Conservation (phyloP, 2,329 filamentous ascomycete species). For the Penicillium paneum region DNA sequence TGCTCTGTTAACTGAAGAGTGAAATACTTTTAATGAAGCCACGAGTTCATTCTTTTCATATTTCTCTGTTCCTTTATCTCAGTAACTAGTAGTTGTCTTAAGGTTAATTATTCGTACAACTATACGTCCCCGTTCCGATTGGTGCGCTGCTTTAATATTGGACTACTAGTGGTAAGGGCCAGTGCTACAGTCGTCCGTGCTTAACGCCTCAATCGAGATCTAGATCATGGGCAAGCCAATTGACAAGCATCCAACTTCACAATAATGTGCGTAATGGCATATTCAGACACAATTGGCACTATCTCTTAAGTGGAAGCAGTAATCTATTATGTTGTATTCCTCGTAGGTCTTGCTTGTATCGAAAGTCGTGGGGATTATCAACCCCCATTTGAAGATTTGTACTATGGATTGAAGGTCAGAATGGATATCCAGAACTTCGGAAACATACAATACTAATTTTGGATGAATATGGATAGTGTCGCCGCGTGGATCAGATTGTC, state of each 20-base stretch:
- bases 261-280: not conserved
- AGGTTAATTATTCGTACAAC: not conserved
- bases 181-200: conserved; percentile 2
- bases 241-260: not conserved
- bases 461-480: not conserved
- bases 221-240: not conserved
- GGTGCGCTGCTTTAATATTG: not conserved
- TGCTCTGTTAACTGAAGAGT: conserved; percentile 1
- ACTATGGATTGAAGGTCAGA: conserved; percentile 56
- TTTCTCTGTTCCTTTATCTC: not conserved
- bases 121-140: conserved; percentile 3
- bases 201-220: not conserved
- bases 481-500: not conserved
- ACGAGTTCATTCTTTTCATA: conserved; percentile 10
- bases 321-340: not conserved
- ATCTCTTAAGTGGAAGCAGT: not conserved
- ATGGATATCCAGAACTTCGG: not conserved
- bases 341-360: not conserved
- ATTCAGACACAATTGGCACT: not conserved
- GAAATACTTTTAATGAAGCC: conserved; percentile 12
- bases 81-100: not conserved
- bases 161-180: conserved; percentile 4
- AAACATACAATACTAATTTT: conserved; percentile 11
- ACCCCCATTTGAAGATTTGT: too few species aligned
- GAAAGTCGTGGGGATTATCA: too few species aligned